Conservation (phyloP, 2,329 filamentous ascomycete species). For the Helotiales sp. region DNA sequence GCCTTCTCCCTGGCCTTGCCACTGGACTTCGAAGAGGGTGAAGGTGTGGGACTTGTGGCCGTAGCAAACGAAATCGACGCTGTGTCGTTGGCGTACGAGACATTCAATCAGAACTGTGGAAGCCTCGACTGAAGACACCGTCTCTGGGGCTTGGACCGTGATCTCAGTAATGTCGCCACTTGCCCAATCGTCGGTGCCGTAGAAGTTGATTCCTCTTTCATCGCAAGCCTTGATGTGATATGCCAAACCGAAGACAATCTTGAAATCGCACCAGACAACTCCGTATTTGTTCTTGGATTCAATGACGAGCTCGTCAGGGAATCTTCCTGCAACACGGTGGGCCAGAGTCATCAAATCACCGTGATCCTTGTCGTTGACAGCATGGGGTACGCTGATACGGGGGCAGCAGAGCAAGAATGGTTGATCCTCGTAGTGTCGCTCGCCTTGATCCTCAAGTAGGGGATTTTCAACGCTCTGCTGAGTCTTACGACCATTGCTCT, state of each 20-base stretch:
- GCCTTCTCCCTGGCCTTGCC: constrained; percentile 2
- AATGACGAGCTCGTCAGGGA: not conserved
- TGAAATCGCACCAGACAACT: constrained; percentile 10
- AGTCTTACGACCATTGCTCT: not conserved
- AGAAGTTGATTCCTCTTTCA: not conserved
- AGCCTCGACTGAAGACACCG: not conserved
- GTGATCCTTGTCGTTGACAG: not conserved
- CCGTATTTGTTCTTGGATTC: not conserved
- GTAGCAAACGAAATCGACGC: not conserved
- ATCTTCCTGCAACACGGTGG: not conserved
- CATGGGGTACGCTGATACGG: not conserved
- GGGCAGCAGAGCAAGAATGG: constrained; percentile 3
- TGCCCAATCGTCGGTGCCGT: not conserved
- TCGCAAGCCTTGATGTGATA: not conserved
- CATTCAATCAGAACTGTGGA: not conserved
- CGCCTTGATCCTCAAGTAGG: not conserved
- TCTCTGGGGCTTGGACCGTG: not conserved
- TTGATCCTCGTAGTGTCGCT: constrained; percentile 6
- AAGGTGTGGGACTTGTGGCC: not conserved
- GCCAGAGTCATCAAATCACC: not conserved
- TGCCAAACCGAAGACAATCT: not conserved
- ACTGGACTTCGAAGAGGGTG: not conserved
- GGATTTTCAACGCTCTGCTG: not conserved
- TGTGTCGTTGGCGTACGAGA: not conserved
- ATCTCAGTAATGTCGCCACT: constrained; percentile 2